Base-by-base conservation (phyloP, 2,329 filamentous ascomycete species). In the Trichoderma harzianum region DNA sequence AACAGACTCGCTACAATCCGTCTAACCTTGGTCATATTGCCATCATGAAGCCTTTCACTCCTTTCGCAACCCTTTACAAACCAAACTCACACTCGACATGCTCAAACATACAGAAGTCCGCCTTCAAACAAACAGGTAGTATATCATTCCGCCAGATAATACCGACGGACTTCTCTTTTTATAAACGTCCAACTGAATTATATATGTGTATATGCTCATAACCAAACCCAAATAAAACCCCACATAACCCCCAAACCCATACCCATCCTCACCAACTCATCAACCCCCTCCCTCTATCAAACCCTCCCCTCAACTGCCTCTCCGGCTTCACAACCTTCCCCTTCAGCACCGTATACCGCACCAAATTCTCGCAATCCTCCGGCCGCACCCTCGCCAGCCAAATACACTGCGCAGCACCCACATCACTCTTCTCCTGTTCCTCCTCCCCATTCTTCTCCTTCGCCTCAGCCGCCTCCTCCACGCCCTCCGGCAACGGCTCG, bases 251-350 rank as follows among this genome's bases (percentile, higher is more conserved):
- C 7, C 10, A 34, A 43, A 51, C 57, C 34, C 61, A n/a, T 24
- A 32, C 18, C 24, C 28, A 12, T 12, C 51, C 18, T 74, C 69
- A 98, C 96, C 96, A 99, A 83, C 95, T 98, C 79, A 93, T 89
- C 76, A 97, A 70, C 10, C 93, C 93, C 79, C 86, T 93, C 70
- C 86, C 86, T 60, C 96, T 86, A 85, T 99, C 94, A 82, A 98
- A 99, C 0, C 96, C 96, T 30, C 93, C 96, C 73, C 96, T 85
- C 74, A 99, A 81, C 85, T 98, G 95, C 70, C 87, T 87, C 78
- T 91, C 92, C 1, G 95, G 93, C 86, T 98, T 97, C 67, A 98
- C 90, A 30, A 98, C 90, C 84, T 98, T 98, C 28, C 96, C 96
- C 84, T 97, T 92, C 77, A 98, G 81, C 3, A 99, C 88, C 0